Conservation (phyloP, 352 stramenopile genomes). For the Stephanocyclus meneghinianus region DNA sequence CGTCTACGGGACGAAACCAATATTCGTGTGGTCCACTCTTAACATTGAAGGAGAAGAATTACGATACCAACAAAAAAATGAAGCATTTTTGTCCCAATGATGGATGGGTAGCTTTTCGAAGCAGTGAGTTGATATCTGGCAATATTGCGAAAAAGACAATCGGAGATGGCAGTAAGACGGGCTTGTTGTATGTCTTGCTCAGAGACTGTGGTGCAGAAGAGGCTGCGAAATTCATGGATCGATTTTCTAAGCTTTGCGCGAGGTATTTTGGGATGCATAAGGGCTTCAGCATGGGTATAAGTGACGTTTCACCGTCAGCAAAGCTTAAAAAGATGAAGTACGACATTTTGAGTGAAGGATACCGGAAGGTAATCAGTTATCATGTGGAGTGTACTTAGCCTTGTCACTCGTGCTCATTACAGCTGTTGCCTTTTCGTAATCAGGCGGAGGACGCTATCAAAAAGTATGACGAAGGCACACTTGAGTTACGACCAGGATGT, state of each 20-base stretch:
- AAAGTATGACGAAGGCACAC: slow-evolving; percentile 90
- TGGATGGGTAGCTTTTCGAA: slow-evolving; percentile 94
- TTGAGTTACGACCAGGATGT: slow-evolving; percentile 94
- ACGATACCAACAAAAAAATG: slow-evolving; percentile 84
- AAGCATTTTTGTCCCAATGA: slow-evolving; percentile 97
- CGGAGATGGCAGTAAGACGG: slow-evolving; percentile 96
- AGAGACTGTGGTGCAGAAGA: slow-evolving; percentile 91
- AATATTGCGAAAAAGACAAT: slow-evolving; percentile 99
- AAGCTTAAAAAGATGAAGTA: slow-evolving; percentile 94
- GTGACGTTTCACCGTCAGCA: slow-evolving; percentile 96
- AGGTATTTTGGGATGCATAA: slow-evolving; percentile 94
- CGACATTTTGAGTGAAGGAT: slow-evolving; percentile 87
- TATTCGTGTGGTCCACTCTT: neutral
- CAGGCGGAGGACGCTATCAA: slow-evolving; percentile 89
- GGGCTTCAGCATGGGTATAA: slow-evolving; percentile 99
- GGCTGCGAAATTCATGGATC: slow-evolving; percentile 96
- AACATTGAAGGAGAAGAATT: slow-evolving; percentile 89
- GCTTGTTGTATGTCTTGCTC: slow-evolving; percentile 97
- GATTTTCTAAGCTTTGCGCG: slow-evolving; percentile 94
- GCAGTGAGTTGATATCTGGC: slow-evolving; percentile 96
- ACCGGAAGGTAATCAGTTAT: slow-evolving; percentile 68
- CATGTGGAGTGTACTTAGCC: neutral
- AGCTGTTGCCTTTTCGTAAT: slow-evolving; percentile 5
- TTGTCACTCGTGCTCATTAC: no score
- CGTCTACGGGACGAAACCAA: neutral